phyloP scores from a whole-genome alignment of 2,329 filamentous ascomycete species.

The Aspergillus piperis region DNA sequence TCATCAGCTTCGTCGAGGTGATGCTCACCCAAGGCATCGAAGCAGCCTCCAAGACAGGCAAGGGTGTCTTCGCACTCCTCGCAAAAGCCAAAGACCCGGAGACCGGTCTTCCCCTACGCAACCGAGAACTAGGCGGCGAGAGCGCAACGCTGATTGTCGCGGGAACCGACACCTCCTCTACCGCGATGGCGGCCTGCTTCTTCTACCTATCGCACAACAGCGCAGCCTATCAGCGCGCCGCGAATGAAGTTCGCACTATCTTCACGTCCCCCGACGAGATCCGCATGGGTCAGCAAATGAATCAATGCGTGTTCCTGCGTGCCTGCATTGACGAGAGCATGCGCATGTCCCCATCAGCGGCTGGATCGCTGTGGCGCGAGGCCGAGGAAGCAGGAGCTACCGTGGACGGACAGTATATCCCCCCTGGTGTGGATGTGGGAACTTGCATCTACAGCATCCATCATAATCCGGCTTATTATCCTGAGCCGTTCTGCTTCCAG shows the following conservation, averaged over 20 bases:
- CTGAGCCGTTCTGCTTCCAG: constrained; percentile 27
- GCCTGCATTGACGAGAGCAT: constrained; percentile 44
- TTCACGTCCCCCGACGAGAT: constrained; percentile 33
- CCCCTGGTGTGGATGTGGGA: constrained; percentile 31
- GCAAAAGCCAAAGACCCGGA: neutral
- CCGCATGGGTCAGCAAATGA: constrained; percentile 31
- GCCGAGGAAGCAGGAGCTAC: constrained; percentile 28
- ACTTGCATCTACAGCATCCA: constrained; percentile 34
- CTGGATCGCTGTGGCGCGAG: constrained; percentile 28
- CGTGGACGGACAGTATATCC: constrained; percentile 32
- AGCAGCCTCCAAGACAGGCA: neutral
- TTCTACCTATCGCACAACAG: constrained; percentile 8
- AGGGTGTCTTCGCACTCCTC: neutral
- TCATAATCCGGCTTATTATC: constrained; percentile 33
- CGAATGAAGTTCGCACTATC: neutral
- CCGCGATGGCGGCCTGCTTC: constrained; percentile 2
- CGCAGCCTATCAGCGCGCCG: neutral
- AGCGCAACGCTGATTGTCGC: constrained; percentile 5
- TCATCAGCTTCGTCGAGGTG: constrained; percentile 19
- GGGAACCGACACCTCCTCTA: constrained; percentile 9
- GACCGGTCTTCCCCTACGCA: neutral
- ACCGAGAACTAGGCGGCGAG: constrained; percentile 4
- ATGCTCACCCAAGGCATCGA: neutral
- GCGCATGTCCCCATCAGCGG: constrained; percentile 33
- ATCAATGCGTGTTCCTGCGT: constrained; percentile 40